Base-by-base conservation (phyloP, 768 basidiomycete genomes). In the Omphalotus guepiniiformis region DNA sequence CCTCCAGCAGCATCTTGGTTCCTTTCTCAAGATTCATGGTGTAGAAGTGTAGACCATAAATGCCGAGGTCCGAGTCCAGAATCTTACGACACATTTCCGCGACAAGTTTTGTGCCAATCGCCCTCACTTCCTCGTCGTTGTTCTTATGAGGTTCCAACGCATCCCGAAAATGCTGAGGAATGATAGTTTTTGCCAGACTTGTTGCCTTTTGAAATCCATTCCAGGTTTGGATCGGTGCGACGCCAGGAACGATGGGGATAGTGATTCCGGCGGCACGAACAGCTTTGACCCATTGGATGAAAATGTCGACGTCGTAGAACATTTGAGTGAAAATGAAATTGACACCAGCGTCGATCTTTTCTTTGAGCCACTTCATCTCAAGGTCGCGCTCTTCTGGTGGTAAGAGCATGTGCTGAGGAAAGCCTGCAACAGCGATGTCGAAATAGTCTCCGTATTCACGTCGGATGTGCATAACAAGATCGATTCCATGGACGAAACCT, bases 11-110 rank as follows among this genome's bases (percentile, higher is more conserved):
- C 91, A 98, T 91, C 63, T 88, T 87, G 6, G 94, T 93, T 11
- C 90, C 96, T 63, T 84, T 93, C 66, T 95, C 93, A 42, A 98
- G 71, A 63, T 97, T 98, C 89, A 97, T 90, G 49, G 95, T 98
- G 65, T 98, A 95, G 66, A 95, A 93, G 64, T 96, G 93, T 47
- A 98, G 69, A 4, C 94, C 95, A 37, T 80, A 80, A 55, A 99
- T 88, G 12, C 86, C 93, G 38, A 93, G 70, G 50, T 81, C 78
- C 35, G 81, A 90, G 4, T 75, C 72, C 49, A 99, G 71, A 57
- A 99, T 95, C 57, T 76, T 76, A 49, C 85, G 74, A 64, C 95
- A 98, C 87, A 99, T 89, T 21, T 93, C 87, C 21, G 89, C 93
- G 15, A 99, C 93, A 21, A 97, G 76, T 65, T 83, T 88, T n/a